Conservation (phyloP, 306 rosid species). For the Fragaria iinumae region DNA sequence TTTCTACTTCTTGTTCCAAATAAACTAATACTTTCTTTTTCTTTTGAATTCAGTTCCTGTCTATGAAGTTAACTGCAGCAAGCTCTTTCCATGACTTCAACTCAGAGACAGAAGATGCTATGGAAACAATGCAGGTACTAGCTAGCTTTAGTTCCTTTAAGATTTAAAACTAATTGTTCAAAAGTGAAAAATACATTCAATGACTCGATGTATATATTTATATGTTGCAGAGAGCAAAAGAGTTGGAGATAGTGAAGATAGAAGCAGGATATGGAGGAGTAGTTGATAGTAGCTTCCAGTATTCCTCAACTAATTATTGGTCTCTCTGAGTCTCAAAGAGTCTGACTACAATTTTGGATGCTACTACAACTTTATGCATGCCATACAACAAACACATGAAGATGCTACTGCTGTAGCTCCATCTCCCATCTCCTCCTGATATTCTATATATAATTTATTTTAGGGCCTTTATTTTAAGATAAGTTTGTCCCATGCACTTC, state of each 20-base stretch:
- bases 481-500: slow-evolving; percentile 45
- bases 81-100: slow-evolving; percentile 76
- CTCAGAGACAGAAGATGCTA: slow-evolving; percentile 66
- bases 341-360: slow-evolving; percentile 55
- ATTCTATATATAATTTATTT: slow-evolving; percentile 15
- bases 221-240: slow-evolving; percentile 67
- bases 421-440: slow-evolving; percentile 22
- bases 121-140: slow-evolving; percentile 72
- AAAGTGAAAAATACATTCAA: background rate
- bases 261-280: slow-evolving; percentile 66
- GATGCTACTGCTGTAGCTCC: slow-evolving; percentile 23
- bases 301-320: slow-evolving; percentile 48
- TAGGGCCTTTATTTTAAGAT: slow-evolving; percentile 15
- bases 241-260: slow-evolving; percentile 53
- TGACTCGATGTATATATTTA: background rate
- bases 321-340: slow-evolving; percentile 36
- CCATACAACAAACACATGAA: slow-evolving; percentile 51
- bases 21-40: background rate
- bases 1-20: background rate
- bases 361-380: slow-evolving; percentile 17
- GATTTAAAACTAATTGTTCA: background rate
- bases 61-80: slow-evolving; percentile 90
- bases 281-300: slow-evolving; percentile 45
- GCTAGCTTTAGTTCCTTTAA: background rate
- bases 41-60: slow-evolving; percentile 70